phyloP scores from a whole-genome alignment of 2,329 filamentous ascomycete species.

The Stromatinia cepivora region DNA sequence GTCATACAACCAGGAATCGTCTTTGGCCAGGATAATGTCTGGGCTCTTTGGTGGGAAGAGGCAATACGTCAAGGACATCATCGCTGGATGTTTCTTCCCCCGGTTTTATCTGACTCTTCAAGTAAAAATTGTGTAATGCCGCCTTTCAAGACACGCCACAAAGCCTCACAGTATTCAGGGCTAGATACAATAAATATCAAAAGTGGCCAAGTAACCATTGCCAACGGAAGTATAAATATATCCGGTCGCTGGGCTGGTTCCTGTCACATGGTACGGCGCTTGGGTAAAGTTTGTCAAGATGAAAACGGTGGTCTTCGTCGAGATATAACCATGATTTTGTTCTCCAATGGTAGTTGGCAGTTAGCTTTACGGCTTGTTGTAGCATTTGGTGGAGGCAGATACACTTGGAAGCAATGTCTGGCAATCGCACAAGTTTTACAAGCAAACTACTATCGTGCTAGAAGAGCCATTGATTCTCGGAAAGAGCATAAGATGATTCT shows the following conservation, averaged over 20 bases:
- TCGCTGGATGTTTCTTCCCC: slow-evolving; percentile 21
- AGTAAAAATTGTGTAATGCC: slow-evolving; percentile 15
- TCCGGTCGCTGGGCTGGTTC: slow-evolving; percentile 3
- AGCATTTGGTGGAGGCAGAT: not conserved
- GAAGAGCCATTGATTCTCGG: not conserved
- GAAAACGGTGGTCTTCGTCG: not conserved
- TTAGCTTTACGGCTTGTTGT: slow-evolving; percentile 7
- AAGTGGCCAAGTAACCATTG: not conserved
- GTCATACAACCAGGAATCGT: slow-evolving; percentile 8
- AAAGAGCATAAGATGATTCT: not conserved
- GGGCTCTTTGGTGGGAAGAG: slow-evolving; percentile 20
- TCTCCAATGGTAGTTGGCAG: slow-evolving; percentile 3
- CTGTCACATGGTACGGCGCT: not conserved
- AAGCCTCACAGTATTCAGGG: slow-evolving; percentile 5
- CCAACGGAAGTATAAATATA: not conserved
- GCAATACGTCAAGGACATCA: slow-evolving; percentile 16
- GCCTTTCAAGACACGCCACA: slow-evolving; percentile 6
- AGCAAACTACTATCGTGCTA: not conserved
- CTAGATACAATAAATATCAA: slow-evolving; percentile 7
- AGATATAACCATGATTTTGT: slow-evolving; percentile 11
- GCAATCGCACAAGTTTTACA: not conserved
- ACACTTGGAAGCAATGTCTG: slow-evolving; percentile 11
- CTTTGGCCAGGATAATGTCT: slow-evolving; percentile 10
- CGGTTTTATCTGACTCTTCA: not conserved
- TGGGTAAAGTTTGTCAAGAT: slow-evolving; percentile 1